Base-by-base conservation (phyloP, 805 yeast genomes). In the Crinitomyces ghanaensis region DNA sequence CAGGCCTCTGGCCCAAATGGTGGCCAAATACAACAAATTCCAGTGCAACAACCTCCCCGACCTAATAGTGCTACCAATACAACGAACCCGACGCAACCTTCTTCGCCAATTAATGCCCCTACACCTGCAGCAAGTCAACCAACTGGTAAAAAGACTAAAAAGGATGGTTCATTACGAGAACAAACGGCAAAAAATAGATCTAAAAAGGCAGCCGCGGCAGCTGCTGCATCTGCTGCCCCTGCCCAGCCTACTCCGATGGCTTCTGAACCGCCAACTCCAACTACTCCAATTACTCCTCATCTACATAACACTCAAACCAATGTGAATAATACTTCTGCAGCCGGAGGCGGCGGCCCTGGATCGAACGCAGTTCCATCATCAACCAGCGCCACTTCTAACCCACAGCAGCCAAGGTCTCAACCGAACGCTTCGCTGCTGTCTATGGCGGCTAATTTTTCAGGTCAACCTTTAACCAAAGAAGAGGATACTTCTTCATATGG, bases 241-340 rank as follows among this genome's bases (percentile, higher is more conserved):
- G n/a, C n/a, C n/a, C n/a, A n/a, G n/a, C n/a, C n/a, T n/a, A 44
- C 48, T 6, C 43, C 49, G 16, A 50, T 41, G 22, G 46, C 52
- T 18, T 54, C 61, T 8, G 65, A 60, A 28, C 63, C 65, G 6
- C 64, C 61, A 19, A 60, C 65, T 4, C 65, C 65, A 35, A 59
- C 64, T 1, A 60, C 65, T 2, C 66, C 66, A 19, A 37, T 54
- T 15, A 59, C 64, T 0, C 64, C 61, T 39, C 62, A 28, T 51
- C 53, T 40, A 45, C 26, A 19, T 9, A 29, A 25, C 23, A 12
- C 15, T 23, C 21, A 27, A 16, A 14, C 12, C 20, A 26, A 21
- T 9, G 19, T 12, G 4, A 19, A 19, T n/a, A 30, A 25, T 25
- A 25, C 9, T 8, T 7, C 27, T 25, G 6, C 27, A 25, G 27